A percentile compares a stretch with the other conserved stretches of the same genome.
Conservation (phyloP, 257 asterid genomes). For the Capsicum chinense region DNA sequence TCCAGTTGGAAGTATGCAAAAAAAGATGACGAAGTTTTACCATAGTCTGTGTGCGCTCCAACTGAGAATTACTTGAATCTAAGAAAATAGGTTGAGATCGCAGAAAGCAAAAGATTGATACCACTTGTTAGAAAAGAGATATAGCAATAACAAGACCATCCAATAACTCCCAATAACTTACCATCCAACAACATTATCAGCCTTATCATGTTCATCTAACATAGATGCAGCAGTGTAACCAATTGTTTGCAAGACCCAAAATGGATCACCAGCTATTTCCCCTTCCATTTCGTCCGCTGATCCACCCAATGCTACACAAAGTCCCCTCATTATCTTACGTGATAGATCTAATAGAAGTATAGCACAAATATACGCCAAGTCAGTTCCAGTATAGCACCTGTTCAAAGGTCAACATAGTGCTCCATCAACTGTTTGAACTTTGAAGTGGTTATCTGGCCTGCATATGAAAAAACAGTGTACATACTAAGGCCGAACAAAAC, state of each 20-base stretch:
- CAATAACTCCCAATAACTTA: slow-evolving; percentile 32
- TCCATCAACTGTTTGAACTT: slow-evolving; percentile 61
- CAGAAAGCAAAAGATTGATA: slow-evolving; percentile 30
- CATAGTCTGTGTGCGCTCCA: slow-evolving; percentile 97
- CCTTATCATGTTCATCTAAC: slow-evolving; percentile 45
- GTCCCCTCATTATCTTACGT: slow-evolving; percentile 88
- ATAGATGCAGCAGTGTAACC: slow-evolving; percentile 68
- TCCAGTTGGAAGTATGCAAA: background rate
- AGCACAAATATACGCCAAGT: background rate
- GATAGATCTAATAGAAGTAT: slow-evolving; percentile 60
- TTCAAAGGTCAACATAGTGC: slow-evolving; percentile 73
- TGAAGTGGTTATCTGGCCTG: slow-evolving; percentile 82
- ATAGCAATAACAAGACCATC: slow-evolving; percentile 9
- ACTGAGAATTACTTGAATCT: slow-evolving; percentile 48
- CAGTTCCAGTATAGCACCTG: slow-evolving; percentile 52
- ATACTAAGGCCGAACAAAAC: background rate
- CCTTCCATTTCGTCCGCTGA: slow-evolving; percentile 64
- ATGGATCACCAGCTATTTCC: slow-evolving; percentile 57
- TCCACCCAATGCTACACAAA: slow-evolving; percentile 67
- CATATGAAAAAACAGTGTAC: slow-evolving; percentile 26
- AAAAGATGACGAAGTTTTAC: slow-evolving; percentile 46
- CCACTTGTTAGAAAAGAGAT: slow-evolving; percentile 26
- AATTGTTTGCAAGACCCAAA: slow-evolving; percentile 85
- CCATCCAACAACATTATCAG: slow-evolving; percentile 73
- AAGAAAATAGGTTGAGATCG: slow-evolving; percentile 28